Base-by-base conservation (phyloP, 768 basidiomycete species). In the Mycena amicta region DNA sequence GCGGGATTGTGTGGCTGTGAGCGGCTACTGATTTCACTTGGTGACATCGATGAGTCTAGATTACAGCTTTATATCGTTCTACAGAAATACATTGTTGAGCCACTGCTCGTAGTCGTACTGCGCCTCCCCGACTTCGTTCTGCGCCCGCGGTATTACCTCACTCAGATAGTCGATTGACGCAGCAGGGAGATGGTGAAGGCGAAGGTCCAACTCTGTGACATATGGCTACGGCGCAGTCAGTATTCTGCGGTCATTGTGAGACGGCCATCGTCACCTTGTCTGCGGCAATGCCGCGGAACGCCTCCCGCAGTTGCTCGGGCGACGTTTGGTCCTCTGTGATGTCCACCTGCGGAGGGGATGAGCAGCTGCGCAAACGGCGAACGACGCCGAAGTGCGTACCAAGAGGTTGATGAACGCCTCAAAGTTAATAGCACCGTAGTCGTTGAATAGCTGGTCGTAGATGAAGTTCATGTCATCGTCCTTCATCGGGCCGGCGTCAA, bases 261-360 rank as follows among this genome's bases (percentile, higher is more conserved):
- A 43, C 57, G 59, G 50, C 30, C 45, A 25, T 45, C 52, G 3
- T 28, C 53, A 91, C 95, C 85, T 98, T 98, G 69, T 94, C 89
- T 11, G 80, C 83, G 1, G 95, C 93, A 16, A 97, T 90, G 3
- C 91, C 91, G 27, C 92, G 87, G 85, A 99, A 99, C 2, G 95
- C 87, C 57, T 94, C 93, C 20, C 90, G 86, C 64, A 99, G 82
- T 68, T 98, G 96, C 39, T 95, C 93, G 0, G 90, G 84, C 3
- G 95, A 90, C 3, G 93, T 94, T 56, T 97, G 93, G 69, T 99
- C 97, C 75, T 98, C 95, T 27, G 86, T 95, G 60, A 97, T 95
- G 26, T 94, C 94, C 53, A 96, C 93, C 95, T 98, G 63, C 28
- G 28, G 22, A 50, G 47, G 25, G 13, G 37, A 18, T 27, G 25